Base-by-base conservation (phyloP, 2,329 filamentous ascomycete species). In the Stagonosporopsis chrysanthemi region DNA sequence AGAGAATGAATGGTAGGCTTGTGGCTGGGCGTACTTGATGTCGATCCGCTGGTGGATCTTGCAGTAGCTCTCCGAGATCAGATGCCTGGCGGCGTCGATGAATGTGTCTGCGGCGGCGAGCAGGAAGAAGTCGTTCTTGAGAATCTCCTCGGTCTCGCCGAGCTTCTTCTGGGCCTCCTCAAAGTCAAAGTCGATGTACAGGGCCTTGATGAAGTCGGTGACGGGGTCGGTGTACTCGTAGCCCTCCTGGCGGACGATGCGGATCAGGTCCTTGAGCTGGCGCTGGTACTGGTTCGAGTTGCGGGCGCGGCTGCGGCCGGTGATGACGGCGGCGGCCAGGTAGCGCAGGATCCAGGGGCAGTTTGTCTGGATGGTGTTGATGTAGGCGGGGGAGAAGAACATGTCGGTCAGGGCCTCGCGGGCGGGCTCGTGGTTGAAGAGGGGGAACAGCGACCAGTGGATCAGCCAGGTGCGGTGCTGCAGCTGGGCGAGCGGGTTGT, bases 31-130 rank as follows among this genome's bases (percentile, higher is more conserved):
- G 71, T 77, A 88, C 86, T 93, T 92, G 78, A 99, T 98, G 78
- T 98, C 94, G 77, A 99, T 99, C 70, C 94, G 87, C 76, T 96
- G 92, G 80, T 98, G 96, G 77, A 99, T 99, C 87, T 98, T 98
- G 91, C 95, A 99, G 86, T 99, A 99, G 78, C 88, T 92, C 84
- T 99, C 95, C 52, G 94, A 98, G 78, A 99, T 98, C 60, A 99
- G 84, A 83, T 99, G 95, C 74, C 95, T 86, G 36, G 95, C 95
- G 45, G 92, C 89, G 74, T 98, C 94, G 63, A 99, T 91, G 75
- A 99, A 99, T 39, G 88, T 84, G 70, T 98, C 94, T 31, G 91
- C 88, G 3, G 90, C 87, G 19, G 88, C 89, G 54, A 90, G 87
- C 56, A 99, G 86, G 89, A 99, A 99, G 84, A 99, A 98, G 80